phyloP scores from a whole-genome alignment of 495 filamentous ascomycete species.

The Pyrenopolyporus hunteri region DNA sequence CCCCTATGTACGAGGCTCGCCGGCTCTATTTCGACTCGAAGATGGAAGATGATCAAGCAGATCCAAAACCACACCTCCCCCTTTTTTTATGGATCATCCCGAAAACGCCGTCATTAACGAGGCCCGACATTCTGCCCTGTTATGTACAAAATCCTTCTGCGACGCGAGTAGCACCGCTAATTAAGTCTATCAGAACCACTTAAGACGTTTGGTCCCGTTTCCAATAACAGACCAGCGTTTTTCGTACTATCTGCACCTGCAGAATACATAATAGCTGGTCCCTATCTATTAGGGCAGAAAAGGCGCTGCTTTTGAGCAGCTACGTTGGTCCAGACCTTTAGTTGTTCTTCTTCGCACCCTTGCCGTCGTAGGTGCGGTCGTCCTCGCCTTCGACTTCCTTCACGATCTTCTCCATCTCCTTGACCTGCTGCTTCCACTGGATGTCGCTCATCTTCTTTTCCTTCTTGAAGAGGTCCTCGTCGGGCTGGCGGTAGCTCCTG shows the following conservation, averaged over 20 bases:
- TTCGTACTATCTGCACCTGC: too few species aligned
- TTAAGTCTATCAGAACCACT: too few species aligned
- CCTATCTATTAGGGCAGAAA: not conserved
- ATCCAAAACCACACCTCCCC: not conserved
- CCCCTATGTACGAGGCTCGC: not conserved
- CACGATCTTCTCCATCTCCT: constrained; percentile 86
- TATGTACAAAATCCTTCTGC: not conserved
- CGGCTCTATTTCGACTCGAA: not conserved
- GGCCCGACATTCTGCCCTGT: not conserved
- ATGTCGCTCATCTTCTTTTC: constrained; percentile 86
- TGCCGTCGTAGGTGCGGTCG: constrained; percentile 69
- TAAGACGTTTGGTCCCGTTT: too few species aligned
- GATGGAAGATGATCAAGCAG: not conserved
- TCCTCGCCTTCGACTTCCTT: constrained; percentile 88
- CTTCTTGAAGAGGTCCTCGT: constrained; percentile 82
- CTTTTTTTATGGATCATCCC: too few species aligned
- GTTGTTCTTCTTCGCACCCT: constrained; percentile 56
- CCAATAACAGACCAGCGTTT: too few species aligned
- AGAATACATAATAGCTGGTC: not conserved
- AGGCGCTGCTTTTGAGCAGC: not conserved
- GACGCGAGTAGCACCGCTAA: not conserved
- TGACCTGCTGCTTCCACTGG: constrained; percentile 80
- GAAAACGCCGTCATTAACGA: not conserved
- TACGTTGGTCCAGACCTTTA: constrained; percentile 17
- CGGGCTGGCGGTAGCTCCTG: constrained; percentile 87